Percentiles rank a stretch among this genome's conserved stretches.
These are phyloP conservation scores for Prunella vulgaris DNA, from an alignment of 257 asterid species.

Conservation along the genomic window DNA sequence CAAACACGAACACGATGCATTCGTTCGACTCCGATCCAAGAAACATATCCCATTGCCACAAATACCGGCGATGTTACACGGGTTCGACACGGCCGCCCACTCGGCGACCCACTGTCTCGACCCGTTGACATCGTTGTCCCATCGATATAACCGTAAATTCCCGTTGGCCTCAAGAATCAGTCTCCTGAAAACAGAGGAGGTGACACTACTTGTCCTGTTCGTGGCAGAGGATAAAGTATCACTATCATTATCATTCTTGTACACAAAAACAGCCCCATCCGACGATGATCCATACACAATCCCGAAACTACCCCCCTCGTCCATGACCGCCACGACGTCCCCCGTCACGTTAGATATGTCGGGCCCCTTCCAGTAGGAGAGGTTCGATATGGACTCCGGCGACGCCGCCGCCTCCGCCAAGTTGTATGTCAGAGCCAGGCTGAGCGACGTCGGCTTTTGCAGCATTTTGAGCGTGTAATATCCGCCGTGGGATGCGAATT, in stretches of 20 bases:
- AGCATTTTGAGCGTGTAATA: constrained; percentile 76
- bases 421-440: constrained; percentile 68
- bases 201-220: constrained; percentile 36
- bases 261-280: constrained; percentile 71
- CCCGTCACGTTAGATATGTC: constrained; percentile 82
- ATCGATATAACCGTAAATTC: constrained; percentile 64
- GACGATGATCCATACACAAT: constrained; percentile 63
- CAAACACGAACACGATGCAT: constrained; percentile 63
- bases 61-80: constrained; percentile 74
- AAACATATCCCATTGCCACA: constrained; percentile 81
- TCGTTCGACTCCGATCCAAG: constrained; percentile 62
- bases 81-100: constrained; percentile 91
- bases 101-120: constrained; percentile 83
- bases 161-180: constrained; percentile 68
- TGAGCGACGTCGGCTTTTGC: constrained; percentile 67
- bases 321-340: constrained; percentile 58
- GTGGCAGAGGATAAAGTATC: constrained; percentile 41
- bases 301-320: constrained; percentile 75
- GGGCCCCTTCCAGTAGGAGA: constrained; percentile 82
- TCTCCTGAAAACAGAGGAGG: constrained; percentile 43
- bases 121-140: constrained; percentile 81
- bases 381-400: constrained; percentile 41
- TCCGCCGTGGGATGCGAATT: constrained; percentile 48
- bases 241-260: constrained; percentile 66
- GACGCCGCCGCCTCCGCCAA: constrained; percentile 35